Evolutionary conservation across 1,139 yeast species (phyloP).

Genomic region (Kluyveromyces marxianus): DNA sequence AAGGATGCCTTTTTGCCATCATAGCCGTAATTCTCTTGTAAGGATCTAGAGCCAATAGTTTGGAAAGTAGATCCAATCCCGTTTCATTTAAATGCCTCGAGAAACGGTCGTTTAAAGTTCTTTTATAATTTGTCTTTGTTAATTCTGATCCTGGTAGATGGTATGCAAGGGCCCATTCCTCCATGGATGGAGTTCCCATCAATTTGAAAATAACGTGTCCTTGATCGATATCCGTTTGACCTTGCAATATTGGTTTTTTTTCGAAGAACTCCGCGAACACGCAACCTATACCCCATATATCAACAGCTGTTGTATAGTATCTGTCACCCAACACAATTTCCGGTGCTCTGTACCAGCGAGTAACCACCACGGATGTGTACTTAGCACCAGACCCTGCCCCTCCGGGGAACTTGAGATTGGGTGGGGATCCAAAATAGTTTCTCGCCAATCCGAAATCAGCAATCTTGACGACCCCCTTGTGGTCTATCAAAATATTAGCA

Average conservation of each 20-base stretch:
- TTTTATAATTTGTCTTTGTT: slow-evolving; percentile 36
- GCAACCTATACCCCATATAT: slow-evolving; percentile 97
- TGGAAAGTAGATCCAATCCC: slow-evolving; percentile 40
- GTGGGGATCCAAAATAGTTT: slow-evolving; percentile 62
- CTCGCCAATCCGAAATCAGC: slow-evolving; percentile 96
- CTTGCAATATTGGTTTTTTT: slow-evolving; percentile 75
- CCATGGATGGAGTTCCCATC: slow-evolving; percentile 69
- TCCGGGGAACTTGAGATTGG: slow-evolving; percentile 46
- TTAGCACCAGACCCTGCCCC: slow-evolving; percentile 60
- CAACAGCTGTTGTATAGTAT: slow-evolving; percentile 86
- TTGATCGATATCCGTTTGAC: slow-evolving; percentile 85
- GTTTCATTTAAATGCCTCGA: slow-evolving; percentile 27
- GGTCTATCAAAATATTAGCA: slow-evolving; percentile 79
- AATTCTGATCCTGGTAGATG: slow-evolving; percentile 53
- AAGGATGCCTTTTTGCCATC: slow-evolving; percentile 65
- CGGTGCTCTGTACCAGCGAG: slow-evolving; percentile 97
- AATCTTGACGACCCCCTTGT: slow-evolving; percentile 66
- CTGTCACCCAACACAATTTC: slow-evolving; percentile 82
- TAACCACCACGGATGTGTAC: slow-evolving; percentile 88
- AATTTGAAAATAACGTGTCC: slow-evolving; percentile 72
- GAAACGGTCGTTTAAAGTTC: slow-evolving; percentile 50
- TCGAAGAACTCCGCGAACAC: slow-evolving; percentile 88
- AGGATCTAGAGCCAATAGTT: slow-evolving; percentile 62
- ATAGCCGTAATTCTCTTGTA: slow-evolving; percentile 64
- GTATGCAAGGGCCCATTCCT: slow-evolving; percentile 59